These are phyloP conservation scores for Otatea glauca DNA, from an alignment of 176 grass and related monocot species.

Conservation along the genomic window DNA sequence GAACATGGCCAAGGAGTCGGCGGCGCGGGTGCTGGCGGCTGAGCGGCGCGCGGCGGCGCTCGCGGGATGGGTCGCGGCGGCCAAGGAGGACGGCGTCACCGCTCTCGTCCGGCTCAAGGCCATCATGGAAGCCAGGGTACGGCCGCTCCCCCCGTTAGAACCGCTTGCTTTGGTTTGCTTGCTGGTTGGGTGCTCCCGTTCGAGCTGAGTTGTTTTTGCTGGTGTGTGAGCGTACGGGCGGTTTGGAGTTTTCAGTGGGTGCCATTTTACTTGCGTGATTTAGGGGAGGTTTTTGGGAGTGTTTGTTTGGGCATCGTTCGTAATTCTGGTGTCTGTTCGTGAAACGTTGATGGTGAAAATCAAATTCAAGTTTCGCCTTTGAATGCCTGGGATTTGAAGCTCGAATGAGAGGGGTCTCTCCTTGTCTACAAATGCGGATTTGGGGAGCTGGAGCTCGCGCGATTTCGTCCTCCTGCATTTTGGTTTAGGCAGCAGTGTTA, in stretches of 20 bases:
- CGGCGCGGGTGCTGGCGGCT: slow-evolving; percentile 80
- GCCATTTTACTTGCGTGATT: not conserved
- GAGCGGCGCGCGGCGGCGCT: slow-evolving; percentile 59
- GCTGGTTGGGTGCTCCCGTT: slow-evolving; percentile 2
- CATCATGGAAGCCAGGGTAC: slow-evolving; percentile 64
- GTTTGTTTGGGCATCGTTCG: slow-evolving; percentile 13
- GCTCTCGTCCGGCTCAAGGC: slow-evolving; percentile 59
- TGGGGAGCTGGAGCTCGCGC: not conserved
- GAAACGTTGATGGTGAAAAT: not conserved
- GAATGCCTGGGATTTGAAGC: slow-evolving; percentile 23
- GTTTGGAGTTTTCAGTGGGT: slow-evolving; percentile 21
- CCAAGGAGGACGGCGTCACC: slow-evolving; percentile 63
- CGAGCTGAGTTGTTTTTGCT: not conserved
- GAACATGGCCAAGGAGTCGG: slow-evolving; percentile 82
- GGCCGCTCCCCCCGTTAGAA: not conserved
- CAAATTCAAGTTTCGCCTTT: slow-evolving; percentile 12
- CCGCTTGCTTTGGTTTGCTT: slow-evolving; percentile 9
- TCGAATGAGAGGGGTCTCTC: not conserved
- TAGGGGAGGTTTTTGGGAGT: slow-evolving; percentile 40
- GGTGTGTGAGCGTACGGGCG: not conserved
- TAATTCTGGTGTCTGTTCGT: slow-evolving; percentile 29
- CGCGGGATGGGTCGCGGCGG: slow-evolving; percentile 28
- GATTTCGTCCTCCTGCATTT: slow-evolving; percentile 32
- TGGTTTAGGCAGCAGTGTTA: not conserved
- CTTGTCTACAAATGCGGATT: not conserved